phyloP scores from a whole-genome alignment of 768 basidiomycete genomes.

The Solioccasus polychromus region DNA sequence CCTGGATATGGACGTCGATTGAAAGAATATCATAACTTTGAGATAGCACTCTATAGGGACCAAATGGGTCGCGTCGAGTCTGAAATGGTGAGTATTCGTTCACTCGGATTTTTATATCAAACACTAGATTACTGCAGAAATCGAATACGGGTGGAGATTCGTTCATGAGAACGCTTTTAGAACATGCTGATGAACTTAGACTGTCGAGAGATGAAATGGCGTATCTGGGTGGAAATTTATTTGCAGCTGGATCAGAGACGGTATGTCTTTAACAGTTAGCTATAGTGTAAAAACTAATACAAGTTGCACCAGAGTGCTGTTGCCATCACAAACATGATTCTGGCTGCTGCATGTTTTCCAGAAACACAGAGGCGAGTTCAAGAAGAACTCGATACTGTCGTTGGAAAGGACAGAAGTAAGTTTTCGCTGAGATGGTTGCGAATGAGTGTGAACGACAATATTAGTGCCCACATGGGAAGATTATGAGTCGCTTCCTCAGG shows the following conservation, averaged over 20 bases:
- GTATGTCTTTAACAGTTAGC: conserved; percentile 12
- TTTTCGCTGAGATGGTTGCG: neutral
- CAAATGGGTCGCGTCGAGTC: conserved; percentile 44
- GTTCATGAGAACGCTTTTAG: conserved; percentile 52
- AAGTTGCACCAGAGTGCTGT: conserved; percentile 37
- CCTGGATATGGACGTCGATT: conserved; percentile 57
- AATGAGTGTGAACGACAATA: neutral
- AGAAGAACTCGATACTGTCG: conserved; percentile 49
- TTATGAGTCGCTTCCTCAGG: conserved; percentile 30
- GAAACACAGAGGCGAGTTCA: conserved; percentile 48
- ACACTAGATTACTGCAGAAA: conserved; percentile 3
- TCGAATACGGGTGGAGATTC: conserved; percentile 16
- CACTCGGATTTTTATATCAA: neutral
- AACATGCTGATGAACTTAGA: conserved; percentile 43
- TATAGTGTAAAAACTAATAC: neutral
- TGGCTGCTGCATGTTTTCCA: conserved; percentile 54
- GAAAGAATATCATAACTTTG: conserved; percentile 48
- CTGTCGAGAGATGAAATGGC: conserved; percentile 52
- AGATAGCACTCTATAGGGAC: conserved; percentile 45
- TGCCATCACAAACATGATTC: conserved; percentile 45
- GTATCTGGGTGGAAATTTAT: conserved; percentile 57
- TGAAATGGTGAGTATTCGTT: conserved; percentile 35
- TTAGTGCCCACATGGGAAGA: conserved; percentile 38
- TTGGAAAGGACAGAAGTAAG: conserved; percentile 38
- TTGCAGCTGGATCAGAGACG: conserved; percentile 59